Percentiles rank a stretch among this genome's conserved stretches.
Conservation (phyloP, 23 red algal genomes). For the Gracilaria caudata region DNA sequence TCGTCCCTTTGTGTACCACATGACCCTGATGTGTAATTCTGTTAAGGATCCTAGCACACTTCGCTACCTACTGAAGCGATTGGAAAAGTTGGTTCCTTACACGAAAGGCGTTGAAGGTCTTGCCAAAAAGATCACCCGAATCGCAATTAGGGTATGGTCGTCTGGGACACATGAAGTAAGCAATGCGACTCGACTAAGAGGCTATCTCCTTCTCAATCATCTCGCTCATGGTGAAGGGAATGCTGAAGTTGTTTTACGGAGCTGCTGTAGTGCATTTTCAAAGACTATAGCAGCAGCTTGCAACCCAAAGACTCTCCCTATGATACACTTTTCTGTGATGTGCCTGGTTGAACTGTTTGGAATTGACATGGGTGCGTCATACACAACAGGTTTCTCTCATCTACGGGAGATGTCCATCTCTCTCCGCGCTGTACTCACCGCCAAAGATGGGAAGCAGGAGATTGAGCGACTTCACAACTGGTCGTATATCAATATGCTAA, state of each 20-base stretch:
- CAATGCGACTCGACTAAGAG: conserved; percentile 59
- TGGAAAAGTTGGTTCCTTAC: conserved; percentile 57
- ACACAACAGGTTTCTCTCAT: conserved; percentile 68
- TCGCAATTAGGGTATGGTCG: conserved; percentile 63
- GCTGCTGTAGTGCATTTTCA: conserved; percentile 44
- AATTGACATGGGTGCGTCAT: conserved; percentile 78
- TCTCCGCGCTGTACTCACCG: conserved; percentile 60
- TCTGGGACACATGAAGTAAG: conserved; percentile 40
- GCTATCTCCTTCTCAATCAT: conserved; percentile 56
- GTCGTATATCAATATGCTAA: conserved; percentile 73
- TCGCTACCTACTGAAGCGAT: conserved; percentile 55
- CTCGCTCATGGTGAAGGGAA: conserved; percentile 56
- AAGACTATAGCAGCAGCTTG: conserved; percentile 28
- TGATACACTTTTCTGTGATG: conserved; percentile 59
- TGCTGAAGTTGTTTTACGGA: conserved; percentile 50
- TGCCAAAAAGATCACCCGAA: conserved; percentile 21
- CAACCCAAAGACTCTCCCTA: conserved; percentile 52
- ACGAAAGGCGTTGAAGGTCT: conserved; percentile 40
- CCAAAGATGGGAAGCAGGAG: conserved; percentile 56
- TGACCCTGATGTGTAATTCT: conserved; percentile 37
- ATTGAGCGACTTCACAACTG: conserved; percentile 69
- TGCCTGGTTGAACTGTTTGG: conserved; percentile 76
- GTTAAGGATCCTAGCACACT: conserved; percentile 52
- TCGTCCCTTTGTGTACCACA: conserved; percentile 56
- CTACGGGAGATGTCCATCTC: conserved; percentile 76